Base-by-base conservation (phyloP, 495 filamentous ascomycete species). In the Parachaetomium inaequale region DNA sequence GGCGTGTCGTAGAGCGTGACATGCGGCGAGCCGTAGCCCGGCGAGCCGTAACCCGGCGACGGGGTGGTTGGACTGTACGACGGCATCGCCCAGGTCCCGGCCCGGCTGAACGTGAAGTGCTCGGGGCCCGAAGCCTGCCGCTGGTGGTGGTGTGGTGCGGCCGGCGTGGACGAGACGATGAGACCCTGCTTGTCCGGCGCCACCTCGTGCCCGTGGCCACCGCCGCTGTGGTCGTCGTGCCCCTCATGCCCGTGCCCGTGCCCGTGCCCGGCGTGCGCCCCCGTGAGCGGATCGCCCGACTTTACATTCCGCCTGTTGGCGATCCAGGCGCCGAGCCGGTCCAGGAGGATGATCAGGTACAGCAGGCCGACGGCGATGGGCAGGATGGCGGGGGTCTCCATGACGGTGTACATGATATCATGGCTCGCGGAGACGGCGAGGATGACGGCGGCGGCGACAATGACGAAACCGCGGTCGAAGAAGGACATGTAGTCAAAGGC, bases 261-360 rank as follows among this genome's bases (percentile, higher is more conserved):
- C 25, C 23, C 45, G 57, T n/a, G n/a, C n/a, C n/a, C n/a, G n/a
- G n/a, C n/a, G n/a, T n/a, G n/a, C 5, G 14, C 34, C 26, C 45
- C 47, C 14, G 34, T 26, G 3, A 68, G 40, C 17, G 34, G 36
- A 14, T 63, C 59, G 8, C 66, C 66, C 7, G 66, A 68, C 25
- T 40, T 61, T 5, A 42, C 26, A 47, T 68, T 68, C 51, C 66
- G 32, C 36, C 60, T 19, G 29, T 68, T 68, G 0, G 66, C 66
- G n/a, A 65, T 15, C 56, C 28, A 58, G 7, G 59, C 59, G 47
- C 59, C 56, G n/a, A 68, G 1, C 4, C 66, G 59, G 50, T 68
- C 66, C 12, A 58, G 11, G 6, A 68, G n/a, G 21, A 68, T 62
- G 60, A 65, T 65, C 17, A 61, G 11, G 53, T 63, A 63, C 7